These are phyloP conservation scores for Sarocladium oryzae DNA, from an alignment of 2,329 filamentous ascomycete genomes.

Conservation along the genomic window DNA sequence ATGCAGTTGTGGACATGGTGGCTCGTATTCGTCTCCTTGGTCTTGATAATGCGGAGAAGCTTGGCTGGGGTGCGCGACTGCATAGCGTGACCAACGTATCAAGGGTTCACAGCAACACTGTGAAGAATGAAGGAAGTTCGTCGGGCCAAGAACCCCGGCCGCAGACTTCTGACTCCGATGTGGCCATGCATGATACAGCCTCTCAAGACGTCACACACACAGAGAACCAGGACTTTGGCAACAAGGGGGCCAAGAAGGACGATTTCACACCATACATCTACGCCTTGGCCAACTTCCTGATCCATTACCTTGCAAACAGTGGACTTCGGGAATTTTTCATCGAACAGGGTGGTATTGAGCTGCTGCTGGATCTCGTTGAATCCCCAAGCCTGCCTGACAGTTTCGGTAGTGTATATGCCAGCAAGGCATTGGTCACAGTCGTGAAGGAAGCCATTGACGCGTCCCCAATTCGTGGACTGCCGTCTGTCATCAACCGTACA, in stretches of 20 bases:
- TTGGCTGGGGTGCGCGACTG: conserved; percentile 59
- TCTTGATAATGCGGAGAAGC: conserved; percentile 58
- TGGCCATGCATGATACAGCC: conserved; percentile 59
- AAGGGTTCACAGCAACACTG: conserved; percentile 44
- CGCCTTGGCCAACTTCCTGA: conserved; percentile 70
- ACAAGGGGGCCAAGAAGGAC: conserved; percentile 20
- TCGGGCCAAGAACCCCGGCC: conserved; percentile 33
- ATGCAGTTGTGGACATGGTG: conserved; percentile 84
- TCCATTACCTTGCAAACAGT: conserved; percentile 66
- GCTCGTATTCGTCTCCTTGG: conserved; percentile 72
- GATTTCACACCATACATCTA: conserved; percentile 64
- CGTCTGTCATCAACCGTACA: conserved; percentile 70
- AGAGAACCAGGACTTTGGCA: conserved; percentile 7
- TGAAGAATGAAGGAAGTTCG: conserved; percentile 18
- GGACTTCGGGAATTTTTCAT: conserved; percentile 69
- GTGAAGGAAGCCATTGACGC: conserved; percentile 74
- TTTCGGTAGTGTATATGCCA: conserved; percentile 54
- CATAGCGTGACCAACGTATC: not conserved
- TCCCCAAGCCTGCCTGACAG: conserved; percentile 69
- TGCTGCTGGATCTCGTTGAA: conserved; percentile 76
- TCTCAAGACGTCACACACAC: conserved; percentile 11
- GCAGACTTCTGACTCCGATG: conserved; percentile 36
- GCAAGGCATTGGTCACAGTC: conserved; percentile 65
- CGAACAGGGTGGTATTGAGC: conserved; percentile 72
- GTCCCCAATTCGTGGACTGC: conserved; percentile 73